These are phyloP conservation scores for Nakaseomyces glabratus DNA, from an alignment of 1,139 yeast species.

Conservation along the genomic window DNA sequence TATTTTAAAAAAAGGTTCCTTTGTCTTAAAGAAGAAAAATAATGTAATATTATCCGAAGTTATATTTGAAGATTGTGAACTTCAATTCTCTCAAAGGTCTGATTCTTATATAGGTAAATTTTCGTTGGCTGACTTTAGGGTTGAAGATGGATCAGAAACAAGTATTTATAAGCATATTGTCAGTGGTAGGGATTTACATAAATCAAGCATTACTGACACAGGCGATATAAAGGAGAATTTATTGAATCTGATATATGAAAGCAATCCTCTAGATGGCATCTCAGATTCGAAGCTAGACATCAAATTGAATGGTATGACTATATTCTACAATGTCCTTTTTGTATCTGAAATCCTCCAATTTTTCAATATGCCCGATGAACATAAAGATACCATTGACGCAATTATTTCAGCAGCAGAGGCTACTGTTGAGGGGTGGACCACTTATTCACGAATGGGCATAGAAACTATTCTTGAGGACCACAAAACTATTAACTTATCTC, in stretches of 20 bases:
- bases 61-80: conserved; percentile 72
- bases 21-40: conserved; percentile 43
- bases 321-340: conserved; percentile 76
- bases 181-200: conserved; percentile 53
- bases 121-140: conserved; percentile 68
- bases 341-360: conserved; percentile 66
- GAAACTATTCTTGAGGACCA: conserved; percentile 93
- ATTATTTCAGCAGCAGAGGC: conserved; percentile 93
- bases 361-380: conserved; percentile 80
- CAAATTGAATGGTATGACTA: conserved; percentile 77
- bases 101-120: conserved; percentile 68
- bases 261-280: conserved; percentile 70
- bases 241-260: conserved; percentile 73
- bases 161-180: conserved; percentile 78
- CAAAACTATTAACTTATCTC: conserved; percentile 72
- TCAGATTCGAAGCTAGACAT: conserved; percentile 75
- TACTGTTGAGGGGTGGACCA: conserved; percentile 81
- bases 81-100: conserved; percentile 67
- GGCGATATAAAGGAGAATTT: conserved; percentile 45
- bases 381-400: conserved; percentile 82
- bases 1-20: conserved; percentile 66
- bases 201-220: conserved; percentile 22
- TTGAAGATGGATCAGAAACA: conserved; percentile 75
- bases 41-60: conserved; percentile 58
- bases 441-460: conserved; percentile 84